Evolutionary conservation across 1,284 basidiomycete species (phyloP), one percentile per base, ranked within the genome.

Genomic region (Paramarasmius palmivorus): DNA sequence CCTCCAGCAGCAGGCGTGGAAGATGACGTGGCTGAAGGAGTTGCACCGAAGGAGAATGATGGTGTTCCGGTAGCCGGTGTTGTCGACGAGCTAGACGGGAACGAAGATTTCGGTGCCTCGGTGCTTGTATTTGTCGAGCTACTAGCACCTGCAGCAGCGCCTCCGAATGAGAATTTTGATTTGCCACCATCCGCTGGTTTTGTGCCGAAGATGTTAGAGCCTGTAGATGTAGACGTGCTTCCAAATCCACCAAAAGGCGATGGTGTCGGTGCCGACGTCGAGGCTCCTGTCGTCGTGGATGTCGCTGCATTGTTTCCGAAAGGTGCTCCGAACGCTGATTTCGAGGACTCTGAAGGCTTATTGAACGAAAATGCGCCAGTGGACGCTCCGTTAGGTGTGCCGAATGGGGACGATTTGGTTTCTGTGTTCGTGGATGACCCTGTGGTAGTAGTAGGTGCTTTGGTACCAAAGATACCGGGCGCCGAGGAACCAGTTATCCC

Each of bases 281-380:
- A 22, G 6, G 39, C 15, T 20, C 3, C 37, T 12, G 44, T 15
- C 9, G 52, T 25, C 38, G 47, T 26, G 38, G 53, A 15, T 35
- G 32, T 38, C 17, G 44, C 10, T 26, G 40, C 10, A 20, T 32
- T 49, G 41, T 47, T 47, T 34, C 49, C 20, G 22, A 47, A 55
- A 2, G 42, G 29, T 12, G 41, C 39, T 14, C 47, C 50, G 35
- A 8, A 41, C 23, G 29, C 29, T 38, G 35, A 35, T n/a, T 34
- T 53, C 44, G 52, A 42, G 10, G 44, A 35, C 26, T 54, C 49
- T 9, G 37, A 42, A 7, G 48, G 19, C 17, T 50, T 50, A 46
- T n/a, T n/a, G 54, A 36, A 25, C 49, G 42, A 40, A 51, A 55
- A 14, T 25, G 41, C 41, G 41, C 51, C 52, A 22, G 48, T 48